phyloP scores from a whole-genome alignment of 179 eudicot species.

The Beta macrorhiza region DNA sequence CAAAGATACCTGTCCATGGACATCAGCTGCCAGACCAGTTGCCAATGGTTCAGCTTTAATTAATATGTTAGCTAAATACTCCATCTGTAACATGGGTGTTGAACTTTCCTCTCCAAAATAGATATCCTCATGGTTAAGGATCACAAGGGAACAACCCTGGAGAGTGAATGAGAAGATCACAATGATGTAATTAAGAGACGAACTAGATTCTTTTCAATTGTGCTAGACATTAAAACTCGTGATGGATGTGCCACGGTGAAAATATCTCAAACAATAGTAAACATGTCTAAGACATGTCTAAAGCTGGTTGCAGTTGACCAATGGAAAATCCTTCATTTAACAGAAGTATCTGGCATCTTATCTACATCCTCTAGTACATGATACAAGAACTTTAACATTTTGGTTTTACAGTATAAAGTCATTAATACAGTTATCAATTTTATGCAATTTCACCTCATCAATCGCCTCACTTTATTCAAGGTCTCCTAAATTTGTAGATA shows the following conservation, averaged over 20 bases:
- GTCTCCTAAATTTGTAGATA: no score
- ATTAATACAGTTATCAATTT: no score
- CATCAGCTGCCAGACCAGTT: constrained; percentile 84
- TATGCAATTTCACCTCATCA: no score
- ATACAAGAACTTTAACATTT: neutral
- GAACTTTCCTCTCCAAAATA: constrained; percentile 50
- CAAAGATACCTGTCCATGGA: constrained; percentile 81
- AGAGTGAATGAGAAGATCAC: constrained; percentile 15
- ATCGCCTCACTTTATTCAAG: no score
- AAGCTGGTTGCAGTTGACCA: neutral
- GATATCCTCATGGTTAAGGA: constrained; percentile 73
- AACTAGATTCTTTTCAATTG: neutral
- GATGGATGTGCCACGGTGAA: neutral
- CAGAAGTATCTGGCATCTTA: neutral
- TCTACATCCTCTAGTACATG: neutral
- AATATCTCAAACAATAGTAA: neutral
- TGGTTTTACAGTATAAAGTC: no score
- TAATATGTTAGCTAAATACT: constrained; percentile 61
- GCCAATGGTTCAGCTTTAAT: constrained; percentile 78
- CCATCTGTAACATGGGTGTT: constrained; percentile 50
- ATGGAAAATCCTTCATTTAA: constrained; percentile 2
- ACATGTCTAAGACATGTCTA: neutral
- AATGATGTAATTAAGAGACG: neutral
- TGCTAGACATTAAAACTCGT: neutral
- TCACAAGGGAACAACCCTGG: constrained; percentile 64